phyloP scores from a whole-genome alignment of 805 yeast species.

The Lachancea fermentati region DNA sequence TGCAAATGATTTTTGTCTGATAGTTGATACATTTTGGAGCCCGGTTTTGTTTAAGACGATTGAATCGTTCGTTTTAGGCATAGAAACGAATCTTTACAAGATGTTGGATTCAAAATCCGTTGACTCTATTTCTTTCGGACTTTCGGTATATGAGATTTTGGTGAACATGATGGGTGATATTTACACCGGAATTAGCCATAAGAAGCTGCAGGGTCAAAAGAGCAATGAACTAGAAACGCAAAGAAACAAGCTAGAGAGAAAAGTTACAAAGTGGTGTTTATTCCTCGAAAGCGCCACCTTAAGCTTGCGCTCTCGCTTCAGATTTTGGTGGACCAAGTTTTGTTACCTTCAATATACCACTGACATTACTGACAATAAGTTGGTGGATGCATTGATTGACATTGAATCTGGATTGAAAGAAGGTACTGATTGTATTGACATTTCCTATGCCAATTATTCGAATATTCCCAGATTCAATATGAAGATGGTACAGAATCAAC shows the following conservation, averaged over 20 bases:
- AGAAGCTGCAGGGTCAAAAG: conserved; percentile 31
- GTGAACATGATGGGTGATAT: conserved; percentile 37
- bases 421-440: conserved; percentile 13
- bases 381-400: conserved; percentile 24
- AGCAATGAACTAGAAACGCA: conserved; percentile 35
- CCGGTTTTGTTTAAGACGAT: conserved; percentile 32
- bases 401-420: conserved; percentile 18
- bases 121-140: conserved; percentile 16
- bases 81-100: conserved; percentile 24
- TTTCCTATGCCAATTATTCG: conserved; percentile 52
- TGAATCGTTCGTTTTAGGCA: conserved; percentile 26
- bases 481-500: conserved; percentile 49
- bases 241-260: conserved; percentile 38
- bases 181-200: conserved; percentile 27
- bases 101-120: conserved; percentile 13
- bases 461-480: conserved; percentile 52
- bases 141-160: conserved; percentile 42
- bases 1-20: conserved; percentile 14
- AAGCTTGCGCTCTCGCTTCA: conserved; percentile 19
- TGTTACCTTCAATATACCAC: conserved; percentile 40
- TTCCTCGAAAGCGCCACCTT: conserved; percentile 23
- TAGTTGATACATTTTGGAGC: conserved; percentile 39
- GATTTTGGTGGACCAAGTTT: conserved; percentile 46
- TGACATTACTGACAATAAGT: conserved; percentile 30
- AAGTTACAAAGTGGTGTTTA: conserved; percentile 45